phyloP scores from a whole-genome alignment of 805 yeast species.

The Phaffomyces antillensis region DNA sequence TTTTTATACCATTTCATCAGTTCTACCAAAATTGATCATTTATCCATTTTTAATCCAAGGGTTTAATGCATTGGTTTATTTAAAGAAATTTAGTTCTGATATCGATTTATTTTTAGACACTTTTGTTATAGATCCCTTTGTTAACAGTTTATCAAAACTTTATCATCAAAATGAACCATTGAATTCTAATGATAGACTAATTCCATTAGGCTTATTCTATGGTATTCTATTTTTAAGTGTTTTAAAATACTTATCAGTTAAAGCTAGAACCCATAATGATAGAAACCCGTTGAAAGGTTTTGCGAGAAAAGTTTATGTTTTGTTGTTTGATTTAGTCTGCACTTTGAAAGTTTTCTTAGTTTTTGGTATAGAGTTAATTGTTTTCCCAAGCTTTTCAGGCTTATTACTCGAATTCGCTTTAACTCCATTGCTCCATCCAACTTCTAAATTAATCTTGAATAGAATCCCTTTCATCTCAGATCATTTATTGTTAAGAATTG shows the following conservation, averaged over 20 bases:
- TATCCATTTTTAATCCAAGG: not conserved
- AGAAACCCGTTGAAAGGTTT: slow-evolving; percentile 41
- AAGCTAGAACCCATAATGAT: slow-evolving; percentile 23
- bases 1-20: slow-evolving; percentile 3
- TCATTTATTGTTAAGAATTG: not conserved
- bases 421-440: slow-evolving; percentile 44
- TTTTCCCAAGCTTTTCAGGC: slow-evolving; percentile 87
- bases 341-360: slow-evolving; percentile 70
- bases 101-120: slow-evolving; percentile 1
- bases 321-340: slow-evolving; percentile 47
- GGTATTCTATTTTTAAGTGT: slow-evolving; percentile 21
- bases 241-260: slow-evolving; percentile 25
- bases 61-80: not conserved
- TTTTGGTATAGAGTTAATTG: slow-evolving; percentile 70
- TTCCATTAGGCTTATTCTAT: slow-evolving; percentile 32
- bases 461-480: not conserved
- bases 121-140: slow-evolving; percentile 16
- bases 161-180: slow-evolving; percentile 22
- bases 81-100: slow-evolving; percentile 2
- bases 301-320: slow-evolving; percentile 43
- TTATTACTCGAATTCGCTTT: slow-evolving; percentile 61
- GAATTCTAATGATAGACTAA: slow-evolving; percentile 30
- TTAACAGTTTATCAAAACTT: slow-evolving; percentile 15
- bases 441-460: slow-evolving; percentile 1
- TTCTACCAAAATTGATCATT: not conserved